A percentile compares a stretch with the other conserved stretches of the same genome.
Conservation (phyloP, 1,284 basidiomycete species). For the Heliocybe sulcata region DNA sequence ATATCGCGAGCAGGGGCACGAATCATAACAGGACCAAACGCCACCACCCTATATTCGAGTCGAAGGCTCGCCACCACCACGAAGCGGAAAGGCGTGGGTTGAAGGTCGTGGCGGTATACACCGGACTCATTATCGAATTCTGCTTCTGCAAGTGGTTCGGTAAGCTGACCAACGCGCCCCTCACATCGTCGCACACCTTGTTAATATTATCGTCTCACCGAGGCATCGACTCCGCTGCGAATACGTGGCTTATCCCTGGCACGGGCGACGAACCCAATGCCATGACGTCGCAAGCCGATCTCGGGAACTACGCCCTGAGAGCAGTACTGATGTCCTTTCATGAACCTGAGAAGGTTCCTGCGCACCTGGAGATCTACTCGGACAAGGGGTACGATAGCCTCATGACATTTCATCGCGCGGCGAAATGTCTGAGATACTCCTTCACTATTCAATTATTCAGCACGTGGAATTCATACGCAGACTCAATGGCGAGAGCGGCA, state of each 20-base stretch:
- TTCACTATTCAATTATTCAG: not conserved
- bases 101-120: constrained; percentile 1
- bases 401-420: no score
- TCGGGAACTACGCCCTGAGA: not conserved
- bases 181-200: no score
- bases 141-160: constrained; percentile 2
- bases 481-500: not conserved
- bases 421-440: not conserved
- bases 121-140: not conserved
- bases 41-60: not conserved
- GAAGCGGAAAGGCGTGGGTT: not conserved
- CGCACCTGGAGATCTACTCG: not conserved
- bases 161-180: no score
- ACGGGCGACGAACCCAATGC: not conserved
- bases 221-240: not conserved
- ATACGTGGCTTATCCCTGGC: not conserved
- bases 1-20: not conserved
- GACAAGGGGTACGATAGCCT: not conserved
- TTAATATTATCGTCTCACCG: not conserved
- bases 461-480: not conserved
- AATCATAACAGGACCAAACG: constrained; percentile 1
- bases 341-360: not conserved
- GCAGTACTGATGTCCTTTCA: not conserved
- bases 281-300: not conserved
- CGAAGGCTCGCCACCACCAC: not conserved